A percentile compares a stretch with the other conserved stretches of the same genome.
Evolutionary conservation across 2,329 filamentous ascomycete genomes (phyloP).

Genomic region (Amylocarpus encephaloides): DNA sequence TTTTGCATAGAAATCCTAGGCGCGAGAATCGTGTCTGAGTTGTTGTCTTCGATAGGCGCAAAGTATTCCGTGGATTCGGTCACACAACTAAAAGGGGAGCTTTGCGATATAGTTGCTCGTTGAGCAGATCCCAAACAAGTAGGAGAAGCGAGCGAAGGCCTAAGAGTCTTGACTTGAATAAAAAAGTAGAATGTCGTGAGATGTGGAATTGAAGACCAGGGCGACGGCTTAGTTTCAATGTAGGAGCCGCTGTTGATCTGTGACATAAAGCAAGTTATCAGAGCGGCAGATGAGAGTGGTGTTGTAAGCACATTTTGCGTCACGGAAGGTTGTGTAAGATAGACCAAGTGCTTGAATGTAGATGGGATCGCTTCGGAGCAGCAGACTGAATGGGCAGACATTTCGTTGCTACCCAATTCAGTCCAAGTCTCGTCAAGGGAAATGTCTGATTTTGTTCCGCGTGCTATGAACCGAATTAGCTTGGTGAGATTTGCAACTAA

Average conservation of each 20-base stretch:
- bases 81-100: not conserved
- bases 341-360: constrained; percentile 1
- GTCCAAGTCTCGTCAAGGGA: no score
- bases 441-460: no score
- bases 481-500: no score
- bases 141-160: no score
- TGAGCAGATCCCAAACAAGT: not conserved
- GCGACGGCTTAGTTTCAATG: not conserved
- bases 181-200: not conserved
- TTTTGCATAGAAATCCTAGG: not conserved
- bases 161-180: not conserved
- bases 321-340: not conserved
- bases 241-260: no score
- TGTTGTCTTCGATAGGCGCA: constrained; percentile 4
- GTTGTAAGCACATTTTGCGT: not conserved
- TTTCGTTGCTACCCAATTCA: not conserved
- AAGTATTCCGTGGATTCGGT: constrained; percentile 4
- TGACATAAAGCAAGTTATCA: no score
- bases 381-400: constrained; percentile 8
- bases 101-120: not conserved
- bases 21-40: not conserved
- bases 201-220: not conserved
- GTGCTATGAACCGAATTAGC: no score
- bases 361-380: constrained; percentile 8
- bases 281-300: not conserved